Evolutionary conservation across 139 green algal species (phyloP), one percentile per base, ranked within the genome.

Genomic region (Yamagishiella unicocca): DNA sequence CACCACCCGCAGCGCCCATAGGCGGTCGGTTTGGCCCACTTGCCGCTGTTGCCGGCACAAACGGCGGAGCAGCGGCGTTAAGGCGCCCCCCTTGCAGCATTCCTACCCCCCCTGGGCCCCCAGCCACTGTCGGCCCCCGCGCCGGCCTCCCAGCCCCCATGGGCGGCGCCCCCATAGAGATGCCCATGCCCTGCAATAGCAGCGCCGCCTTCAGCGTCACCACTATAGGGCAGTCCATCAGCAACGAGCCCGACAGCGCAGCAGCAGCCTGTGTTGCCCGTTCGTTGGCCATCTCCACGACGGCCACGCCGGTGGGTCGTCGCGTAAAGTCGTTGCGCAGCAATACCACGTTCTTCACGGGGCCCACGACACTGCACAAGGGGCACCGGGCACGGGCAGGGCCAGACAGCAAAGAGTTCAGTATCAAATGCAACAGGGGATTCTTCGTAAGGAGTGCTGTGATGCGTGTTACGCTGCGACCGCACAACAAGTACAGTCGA

Each of bases 251-350:
- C 27, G 35, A 40, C 38, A 84, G 79, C 42, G 42, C 61, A 31
- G 61, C 79, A 21, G 79, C 79, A 12, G 79, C 61, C 61, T 85
- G 61, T 27, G 79, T 76, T 17, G 61, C 79, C 37, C 31, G 50
- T 37, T 85, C 79, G 21, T 33, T 64, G 27, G 40, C 79, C 79
- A 85, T 85, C 79, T 85, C 79, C 79, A 85, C 79, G n/a, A 85
- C 79, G 38, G 79, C 79, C 79, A 64, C 31, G 27, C 79, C 61
- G 2, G 40, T 68, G 43, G 80, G 62, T 21, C 31, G 61, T 1
- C 81, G 45, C 25, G n/a, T 40, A 19, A 84, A 21, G 14, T 9
- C 4, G 66, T 78, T 45, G 25, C 37, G 45, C 22, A 79, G 4
- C 7, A 87, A 21, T 5, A 2, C 29, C 8, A 79, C 81, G n/a